Conservation (phyloP, 2,329 filamentous ascomycete genomes). For the Coniochaeta ligniaria region DNA sequence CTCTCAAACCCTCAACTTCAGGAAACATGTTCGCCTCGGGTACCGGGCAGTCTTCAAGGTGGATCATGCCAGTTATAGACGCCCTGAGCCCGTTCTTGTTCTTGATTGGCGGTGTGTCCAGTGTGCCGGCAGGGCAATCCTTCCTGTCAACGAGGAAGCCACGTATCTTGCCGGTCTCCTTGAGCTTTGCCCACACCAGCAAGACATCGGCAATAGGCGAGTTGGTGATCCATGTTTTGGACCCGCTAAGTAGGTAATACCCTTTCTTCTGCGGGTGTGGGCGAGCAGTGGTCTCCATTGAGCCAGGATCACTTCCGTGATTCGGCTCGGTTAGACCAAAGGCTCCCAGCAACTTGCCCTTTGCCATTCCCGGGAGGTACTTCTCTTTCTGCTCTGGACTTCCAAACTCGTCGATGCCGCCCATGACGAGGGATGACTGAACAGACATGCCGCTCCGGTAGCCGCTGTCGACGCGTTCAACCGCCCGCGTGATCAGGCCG, state of each 20-base stretch:
- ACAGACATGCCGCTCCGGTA: slow-evolving; percentile 86
- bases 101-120: slow-evolving; percentile 88
- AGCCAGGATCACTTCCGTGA: slow-evolving; percentile 79
- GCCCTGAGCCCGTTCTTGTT: slow-evolving; percentile 92
- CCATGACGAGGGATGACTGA: slow-evolving; percentile 80
- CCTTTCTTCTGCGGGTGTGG: slow-evolving; percentile 72
- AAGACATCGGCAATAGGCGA: slow-evolving; percentile 77
- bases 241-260: slow-evolving; percentile 64
- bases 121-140: slow-evolving; percentile 76
- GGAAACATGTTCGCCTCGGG: slow-evolving; percentile 92
- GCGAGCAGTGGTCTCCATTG: slow-evolving; percentile 74
- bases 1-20: slow-evolving; percentile 74
- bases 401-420: slow-evolving; percentile 77
- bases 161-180: slow-evolving; percentile 86
- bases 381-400: slow-evolving; percentile 73
- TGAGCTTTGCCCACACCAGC: slow-evolving; percentile 86
- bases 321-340: slow-evolving; percentile 86
- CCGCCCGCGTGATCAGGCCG: slow-evolving; percentile 76
- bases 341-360: slow-evolving; percentile 68
- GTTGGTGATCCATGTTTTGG: slow-evolving; percentile 91
- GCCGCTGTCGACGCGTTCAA: slow-evolving; percentile 80
- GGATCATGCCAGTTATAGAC: slow-evolving; percentile 96
- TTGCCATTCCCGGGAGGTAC: slow-evolving; percentile 68
- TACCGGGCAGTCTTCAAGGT: slow-evolving; percentile 85
- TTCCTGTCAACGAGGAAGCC: slow-evolving; percentile 86